These are phyloP conservation scores for Chondrus crispus DNA, from an alignment of 23 red algal genomes.

Conservation along the genomic window DNA sequence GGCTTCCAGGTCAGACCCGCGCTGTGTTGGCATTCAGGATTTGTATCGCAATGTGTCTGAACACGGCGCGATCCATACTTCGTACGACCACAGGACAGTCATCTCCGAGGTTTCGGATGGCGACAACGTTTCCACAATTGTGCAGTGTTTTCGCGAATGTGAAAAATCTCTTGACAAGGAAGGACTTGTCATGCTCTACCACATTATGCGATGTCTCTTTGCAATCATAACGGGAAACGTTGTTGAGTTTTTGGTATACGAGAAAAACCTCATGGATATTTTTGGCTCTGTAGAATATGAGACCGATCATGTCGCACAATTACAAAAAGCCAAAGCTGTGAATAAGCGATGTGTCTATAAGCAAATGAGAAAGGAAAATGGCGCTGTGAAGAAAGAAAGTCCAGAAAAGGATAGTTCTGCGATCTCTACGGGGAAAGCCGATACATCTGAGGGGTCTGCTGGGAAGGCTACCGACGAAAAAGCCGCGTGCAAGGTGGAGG, in stretches of 20 bases:
- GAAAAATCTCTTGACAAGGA: constrained; percentile 22
- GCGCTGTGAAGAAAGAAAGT: not conserved
- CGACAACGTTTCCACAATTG: constrained; percentile 4
- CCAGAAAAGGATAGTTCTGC: not conserved
- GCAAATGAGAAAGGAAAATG: not conserved
- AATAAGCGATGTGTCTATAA: no score
- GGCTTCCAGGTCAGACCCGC: constrained; percentile 5
- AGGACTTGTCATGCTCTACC: constrained; percentile 14
- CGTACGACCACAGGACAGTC: not conserved
- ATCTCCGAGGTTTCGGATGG: not conserved
- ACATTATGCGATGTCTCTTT: constrained; percentile 41
- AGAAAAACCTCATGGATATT: constrained; percentile 10
- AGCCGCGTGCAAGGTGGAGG: not conserved
- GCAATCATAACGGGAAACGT: constrained; percentile 8
- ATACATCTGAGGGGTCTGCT: not conserved
- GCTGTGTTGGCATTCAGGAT: not conserved
- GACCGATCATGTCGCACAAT: not conserved
- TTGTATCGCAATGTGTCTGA: not conserved
- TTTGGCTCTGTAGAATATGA: constrained; percentile 48
- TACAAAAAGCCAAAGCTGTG: no score
- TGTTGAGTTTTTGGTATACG: constrained; percentile 21
- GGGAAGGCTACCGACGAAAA: no score
- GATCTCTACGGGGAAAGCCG: not conserved
- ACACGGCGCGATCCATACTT: not conserved
- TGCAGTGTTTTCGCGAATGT: constrained; percentile 4